Percentiles rank a stretch among this genome's conserved stretches.
Evolutionary conservation across 192 early-diverging fungal species (phyloP).

Genomic region (Irineochytrium annulatum): DNA sequence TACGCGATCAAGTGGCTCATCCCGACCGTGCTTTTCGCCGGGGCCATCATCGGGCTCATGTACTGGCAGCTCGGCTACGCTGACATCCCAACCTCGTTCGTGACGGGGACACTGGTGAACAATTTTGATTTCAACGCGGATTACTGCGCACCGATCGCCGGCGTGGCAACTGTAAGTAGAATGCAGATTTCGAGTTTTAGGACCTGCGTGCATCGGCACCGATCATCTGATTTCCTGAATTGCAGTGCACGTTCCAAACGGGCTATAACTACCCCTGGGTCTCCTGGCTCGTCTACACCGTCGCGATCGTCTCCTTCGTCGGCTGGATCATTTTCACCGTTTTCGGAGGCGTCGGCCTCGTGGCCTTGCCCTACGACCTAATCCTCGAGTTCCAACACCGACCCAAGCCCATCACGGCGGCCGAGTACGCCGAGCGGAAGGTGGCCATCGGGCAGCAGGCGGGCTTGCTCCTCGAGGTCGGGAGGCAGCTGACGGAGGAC

Average conservation of each 20-base stretch:
- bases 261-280: slow-evolving; percentile 41
- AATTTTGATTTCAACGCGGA: slow-evolving; percentile 16
- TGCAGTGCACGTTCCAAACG: slow-evolving; percentile 14
- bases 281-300: slow-evolving; percentile 47
- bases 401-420: slow-evolving; percentile 49
- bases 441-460: slow-evolving; percentile 50
- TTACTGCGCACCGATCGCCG: slow-evolving; percentile 17
- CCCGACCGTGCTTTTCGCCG: slow-evolving; percentile 43
- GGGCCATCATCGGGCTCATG: slow-evolving; percentile 37
- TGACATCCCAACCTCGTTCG: slow-evolving; percentile 24
- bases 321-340: slow-evolving; percentile 56
- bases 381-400: slow-evolving; percentile 49
- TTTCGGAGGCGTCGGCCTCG: slow-evolving; percentile 57
- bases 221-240: slow-evolving; percentile 1
- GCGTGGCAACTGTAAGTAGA: slow-evolving; percentile 1
- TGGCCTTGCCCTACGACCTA: slow-evolving; percentile 49
- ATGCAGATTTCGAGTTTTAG: not conserved
- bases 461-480: slow-evolving; percentile 45
- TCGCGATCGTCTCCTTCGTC: slow-evolving; percentile 48
- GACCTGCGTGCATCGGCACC: not conserved
- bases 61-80: slow-evolving; percentile 51
- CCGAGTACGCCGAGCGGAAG: slow-evolving; percentile 46
- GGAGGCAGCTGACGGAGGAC: slow-evolving; percentile 43
- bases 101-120: slow-evolving; percentile 19
- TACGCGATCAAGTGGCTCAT: slow-evolving; percentile 57